Base-by-base conservation (phyloP, 257 asterid species). In the Petunia axillaris region DNA sequence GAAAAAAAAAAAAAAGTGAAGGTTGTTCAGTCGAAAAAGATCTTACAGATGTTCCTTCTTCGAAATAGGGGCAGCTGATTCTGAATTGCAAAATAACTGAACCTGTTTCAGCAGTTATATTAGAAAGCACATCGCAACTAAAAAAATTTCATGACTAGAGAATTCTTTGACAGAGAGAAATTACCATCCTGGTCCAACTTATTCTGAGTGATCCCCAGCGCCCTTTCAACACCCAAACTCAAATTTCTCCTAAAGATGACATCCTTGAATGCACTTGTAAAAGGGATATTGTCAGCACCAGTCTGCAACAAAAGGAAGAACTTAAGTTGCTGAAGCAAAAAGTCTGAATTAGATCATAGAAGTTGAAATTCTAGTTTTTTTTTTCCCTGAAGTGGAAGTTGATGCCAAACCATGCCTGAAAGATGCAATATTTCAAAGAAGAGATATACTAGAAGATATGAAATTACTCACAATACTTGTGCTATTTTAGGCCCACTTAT, bases 261-360 rank as follows among this genome's bases (percentile, higher is more conserved):
- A 83, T 93, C 81, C 87, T 92, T 93, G 79, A 96, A 96, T 82
- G 98, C 99, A 88, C 99, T 96, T 85, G 86, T 90, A 80, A 91
- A 90, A 65, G 97, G 91, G 76, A 96, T 87, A 83, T 85, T 92
- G 81, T 92, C 98, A 11, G 98, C 86, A 68, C 96, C 97, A 80
- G 87, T 88, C 99, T 96, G 98, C 90, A 87, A 39, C 68, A 52
- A 64, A 64, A 59, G 43, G 64, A 73, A 73, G 37, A 6, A 13
- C 16, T 11, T 73, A 50, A 73, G 36, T 73, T 73, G 62, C 36
- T 25, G 44, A 44, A 48, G 35, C 25, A 25, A 25, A 25, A 25
- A 25, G 25, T 25, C 25, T 25, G 25, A 25, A 25, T 25, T 25
- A 25, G 25, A 25, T 25, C 25, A 25, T 25, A 25, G 25, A 25